Evolutionary conservation across 2,329 filamentous ascomycete genomes (phyloP).

Genomic region (Aureobasidium mangrovei): DNA sequence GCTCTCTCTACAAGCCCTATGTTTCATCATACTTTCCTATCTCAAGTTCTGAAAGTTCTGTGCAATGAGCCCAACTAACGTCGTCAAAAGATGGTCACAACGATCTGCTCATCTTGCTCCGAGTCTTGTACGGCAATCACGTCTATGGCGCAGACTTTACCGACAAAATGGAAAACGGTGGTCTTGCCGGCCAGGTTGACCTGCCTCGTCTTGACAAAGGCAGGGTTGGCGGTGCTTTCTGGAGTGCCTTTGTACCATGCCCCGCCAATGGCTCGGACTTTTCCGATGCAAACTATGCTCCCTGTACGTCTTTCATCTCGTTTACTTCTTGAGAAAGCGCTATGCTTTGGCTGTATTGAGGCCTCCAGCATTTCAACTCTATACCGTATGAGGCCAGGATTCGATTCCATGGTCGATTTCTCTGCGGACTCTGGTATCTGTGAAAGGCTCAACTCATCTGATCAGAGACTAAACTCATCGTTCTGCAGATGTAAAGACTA

Average conservation of each 20-base stretch:
- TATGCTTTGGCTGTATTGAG: too few relatives aligned
- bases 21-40: background rate
- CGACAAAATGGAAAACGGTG: slow-evolving; percentile 63
- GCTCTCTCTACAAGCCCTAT: background rate
- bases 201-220: slow-evolving; percentile 65
- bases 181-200: slow-evolving; percentile 64
- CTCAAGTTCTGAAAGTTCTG: too few relatives aligned
- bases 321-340: background rate
- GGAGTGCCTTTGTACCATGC: slow-evolving; percentile 78
- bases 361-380: too few relatives aligned
- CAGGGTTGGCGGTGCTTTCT: slow-evolving; percentile 76
- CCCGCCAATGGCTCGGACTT: slow-evolving; percentile 65
- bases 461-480: background rate
- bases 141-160: slow-evolving; percentile 69
- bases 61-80: background rate
- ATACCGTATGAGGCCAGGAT: too few relatives aligned
- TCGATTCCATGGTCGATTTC: too few relatives aligned
- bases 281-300: slow-evolving; percentile 60
- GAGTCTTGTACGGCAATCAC: slow-evolving; percentile 60
- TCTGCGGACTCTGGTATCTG: too few relatives aligned
- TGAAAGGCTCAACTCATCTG: background rate
- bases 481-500: slow-evolving; percentile 51
- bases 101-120: slow-evolving; percentile 70
- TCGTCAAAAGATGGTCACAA: slow-evolving; percentile 69
- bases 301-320: slow-evolving; percentile 41